A percentile compares a stretch with the other conserved stretches of the same genome.
Conservation (phyloP, 2,329 filamentous ascomycete genomes). For the Talaromyces albobiverticillius region DNA sequence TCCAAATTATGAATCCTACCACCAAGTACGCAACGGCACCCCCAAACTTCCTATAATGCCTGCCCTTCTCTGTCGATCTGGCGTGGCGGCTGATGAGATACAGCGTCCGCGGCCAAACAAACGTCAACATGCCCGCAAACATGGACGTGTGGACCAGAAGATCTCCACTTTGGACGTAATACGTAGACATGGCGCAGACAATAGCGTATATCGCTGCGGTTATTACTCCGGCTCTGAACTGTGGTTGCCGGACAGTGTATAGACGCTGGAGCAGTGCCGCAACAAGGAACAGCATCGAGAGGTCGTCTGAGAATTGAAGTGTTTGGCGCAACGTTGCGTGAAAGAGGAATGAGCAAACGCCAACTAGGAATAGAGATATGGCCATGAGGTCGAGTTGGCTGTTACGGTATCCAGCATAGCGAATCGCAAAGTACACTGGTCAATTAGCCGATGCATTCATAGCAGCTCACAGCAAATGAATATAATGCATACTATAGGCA, state of each 20-base stretch:
- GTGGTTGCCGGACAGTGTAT: background rate
- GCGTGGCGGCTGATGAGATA: background rate
- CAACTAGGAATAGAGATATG: background rate
- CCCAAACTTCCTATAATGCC: background rate
- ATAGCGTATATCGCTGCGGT: background rate
- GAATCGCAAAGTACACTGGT: background rate
- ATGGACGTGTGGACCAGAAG: conserved; percentile 1
- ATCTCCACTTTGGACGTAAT: conserved; percentile 2
- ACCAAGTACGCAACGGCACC: background rate
- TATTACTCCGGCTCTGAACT: background rate
- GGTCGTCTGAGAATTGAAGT: conserved; percentile 1
- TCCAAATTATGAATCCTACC: conserved; percentile 4
- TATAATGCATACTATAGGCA: background rate
- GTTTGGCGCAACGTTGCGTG: conserved; percentile 1
- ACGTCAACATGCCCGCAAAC: conserved; percentile 4
- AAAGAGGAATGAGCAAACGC: conserved; percentile 2
- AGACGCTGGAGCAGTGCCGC: conserved; percentile 4
- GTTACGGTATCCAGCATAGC: background rate
- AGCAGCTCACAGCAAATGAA: background rate
- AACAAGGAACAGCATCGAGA: conserved; percentile 6
- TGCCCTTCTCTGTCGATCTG: background rate
- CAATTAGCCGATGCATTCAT: background rate
- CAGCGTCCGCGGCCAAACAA: conserved; percentile 4
- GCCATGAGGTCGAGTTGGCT: background rate
- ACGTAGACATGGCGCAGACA: background rate